phyloP scores from a whole-genome alignment of 306 rosid genomes.

The Dryas drummondii region DNA sequence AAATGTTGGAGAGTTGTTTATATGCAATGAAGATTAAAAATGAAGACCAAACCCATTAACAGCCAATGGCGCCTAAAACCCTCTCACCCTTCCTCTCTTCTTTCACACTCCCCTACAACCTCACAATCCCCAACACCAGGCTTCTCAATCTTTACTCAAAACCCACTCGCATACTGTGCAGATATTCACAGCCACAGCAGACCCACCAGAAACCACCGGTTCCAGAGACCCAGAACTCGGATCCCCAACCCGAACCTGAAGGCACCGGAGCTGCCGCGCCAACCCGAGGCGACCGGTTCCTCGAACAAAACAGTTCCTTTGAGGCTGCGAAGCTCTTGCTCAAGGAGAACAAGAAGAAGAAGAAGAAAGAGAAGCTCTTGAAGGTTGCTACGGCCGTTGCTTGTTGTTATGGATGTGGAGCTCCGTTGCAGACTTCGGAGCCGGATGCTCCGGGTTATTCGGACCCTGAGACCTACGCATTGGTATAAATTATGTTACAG shows the following conservation, averaged over 20 bases:
- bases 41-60: not conserved
- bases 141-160: slow-evolving; percentile 24
- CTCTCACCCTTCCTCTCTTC: slow-evolving; percentile 56
- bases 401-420: slow-evolving; percentile 86
- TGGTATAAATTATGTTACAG: slow-evolving; percentile 38
- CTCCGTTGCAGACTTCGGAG: slow-evolving; percentile 76
- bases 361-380: slow-evolving; percentile 44
- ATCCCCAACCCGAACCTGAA: slow-evolving; percentile 28
- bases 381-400: slow-evolving; percentile 47
- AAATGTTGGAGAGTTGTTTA: too few relatives aligned
- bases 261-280: slow-evolving; percentile 82
- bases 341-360: slow-evolving; percentile 44
- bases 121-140: slow-evolving; percentile 27
- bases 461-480: slow-evolving; percentile 57
- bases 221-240: slow-evolving; percentile 25
- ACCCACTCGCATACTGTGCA: slow-evolving; percentile 36
- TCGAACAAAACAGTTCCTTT: slow-evolving; percentile 54
- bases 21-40: not conserved
- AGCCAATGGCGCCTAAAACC: slow-evolving; percentile 63
- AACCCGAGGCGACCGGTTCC: slow-evolving; percentile 75
- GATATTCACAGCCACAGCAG: slow-evolving; percentile 30
- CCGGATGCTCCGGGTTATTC: slow-evolving; percentile 76
- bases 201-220: slow-evolving; percentile 22
- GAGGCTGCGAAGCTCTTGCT: slow-evolving; percentile 62
- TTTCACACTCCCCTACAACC: slow-evolving; percentile 32